Base-by-base conservation (phyloP, 495 filamentous ascomycete species). In the Parmelia sp. region DNA sequence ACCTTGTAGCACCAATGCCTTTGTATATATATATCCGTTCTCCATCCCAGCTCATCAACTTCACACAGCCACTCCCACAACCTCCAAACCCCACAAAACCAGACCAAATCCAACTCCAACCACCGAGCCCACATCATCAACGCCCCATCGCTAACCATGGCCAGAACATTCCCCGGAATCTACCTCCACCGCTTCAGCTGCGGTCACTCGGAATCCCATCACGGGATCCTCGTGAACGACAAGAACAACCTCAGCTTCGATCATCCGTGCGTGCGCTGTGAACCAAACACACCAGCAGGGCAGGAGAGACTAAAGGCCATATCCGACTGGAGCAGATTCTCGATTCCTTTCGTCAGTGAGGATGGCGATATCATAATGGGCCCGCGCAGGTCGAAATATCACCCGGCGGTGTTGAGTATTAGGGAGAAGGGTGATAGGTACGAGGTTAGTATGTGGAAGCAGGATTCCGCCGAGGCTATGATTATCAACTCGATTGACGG, bases 181-280 rank as follows among this genome's bases (percentile, higher is more conserved):
- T 42, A 62, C 21, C 23, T 55, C 36, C 53, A 42, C 23, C 17
- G 21, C 47, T 62, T 62, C 60, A 29, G 11, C 33, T 62, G 45
- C 47, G 35, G 47, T 35, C 47, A 62, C 23, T 9, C 9, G 29
- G 40, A 62, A 8, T 62, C 61, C 35, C 12, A 35, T 23, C 17
- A 29, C 47, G 60, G 23, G 10, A 55, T 55, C 29, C 60, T 62
- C 21, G 60, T 62, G 12, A 44, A 21, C 47, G 21, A 53, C 8
- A 42, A 35, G 15, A 44, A 25, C 17, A 45, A 35, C 6, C 49
- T 29, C 11, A n/a, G 12, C 4, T 21, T 62, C 14, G 0, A 21
- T 1, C 1, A 27, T 0, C 49, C 47, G 4, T 62, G 61, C 31
- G 51, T 27, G 9, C 35, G 61, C 35, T 62, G 61, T 15, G 37